Conservation (phyloP, 2,329 filamentous ascomycete species). For the Chaetothyriales sp. region DNA sequence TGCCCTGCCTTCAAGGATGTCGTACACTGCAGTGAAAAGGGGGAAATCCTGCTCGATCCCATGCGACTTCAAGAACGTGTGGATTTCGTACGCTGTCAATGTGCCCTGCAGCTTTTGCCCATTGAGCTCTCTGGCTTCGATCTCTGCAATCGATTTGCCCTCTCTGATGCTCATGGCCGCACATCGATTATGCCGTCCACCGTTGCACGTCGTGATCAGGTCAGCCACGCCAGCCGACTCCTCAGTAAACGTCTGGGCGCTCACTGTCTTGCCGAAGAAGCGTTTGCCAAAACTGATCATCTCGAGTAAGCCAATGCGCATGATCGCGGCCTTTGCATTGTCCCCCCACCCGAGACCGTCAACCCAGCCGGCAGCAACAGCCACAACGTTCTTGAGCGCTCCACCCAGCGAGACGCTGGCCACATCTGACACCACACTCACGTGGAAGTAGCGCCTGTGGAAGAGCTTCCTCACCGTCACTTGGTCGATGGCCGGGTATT, state of each 20-base stretch:
- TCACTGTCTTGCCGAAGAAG: slow-evolving; percentile 76
- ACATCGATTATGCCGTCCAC: slow-evolving; percentile 87
- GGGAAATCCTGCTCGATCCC: slow-evolving; percentile 75
- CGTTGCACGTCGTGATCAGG: slow-evolving; percentile 83
- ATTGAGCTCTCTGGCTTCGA: slow-evolving; percentile 81
- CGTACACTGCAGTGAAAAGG: slow-evolving; percentile 78
- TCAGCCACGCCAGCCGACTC: slow-evolving; percentile 92
- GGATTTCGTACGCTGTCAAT: slow-evolving; percentile 79
- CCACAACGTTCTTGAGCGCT: slow-evolving; percentile 93
- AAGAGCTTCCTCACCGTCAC: slow-evolving; percentile 72
- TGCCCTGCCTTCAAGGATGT: slow-evolving; percentile 62
- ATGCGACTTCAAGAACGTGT: slow-evolving; percentile 68
- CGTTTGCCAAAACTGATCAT: slow-evolving; percentile 92
- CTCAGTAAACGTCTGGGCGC: slow-evolving; percentile 83
- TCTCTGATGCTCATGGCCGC: slow-evolving; percentile 76
- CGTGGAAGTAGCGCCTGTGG: slow-evolving; percentile 94
- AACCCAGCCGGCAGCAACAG: slow-evolving; percentile 85
- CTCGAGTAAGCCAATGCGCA: slow-evolving; percentile 89
- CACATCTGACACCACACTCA: slow-evolving; percentile 87
- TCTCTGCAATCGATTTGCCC: slow-evolving; percentile 66
- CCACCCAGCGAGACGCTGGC: slow-evolving; percentile 90
- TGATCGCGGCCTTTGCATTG: slow-evolving; percentile 96
- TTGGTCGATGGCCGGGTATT: slow-evolving; percentile 80
- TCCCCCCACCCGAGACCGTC: slow-evolving; percentile 95
- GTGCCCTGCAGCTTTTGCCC: slow-evolving; percentile 96